phyloP scores from a whole-genome alignment of 495 filamentous ascomycete genomes.

The Elasticomyces elasticus region DNA sequence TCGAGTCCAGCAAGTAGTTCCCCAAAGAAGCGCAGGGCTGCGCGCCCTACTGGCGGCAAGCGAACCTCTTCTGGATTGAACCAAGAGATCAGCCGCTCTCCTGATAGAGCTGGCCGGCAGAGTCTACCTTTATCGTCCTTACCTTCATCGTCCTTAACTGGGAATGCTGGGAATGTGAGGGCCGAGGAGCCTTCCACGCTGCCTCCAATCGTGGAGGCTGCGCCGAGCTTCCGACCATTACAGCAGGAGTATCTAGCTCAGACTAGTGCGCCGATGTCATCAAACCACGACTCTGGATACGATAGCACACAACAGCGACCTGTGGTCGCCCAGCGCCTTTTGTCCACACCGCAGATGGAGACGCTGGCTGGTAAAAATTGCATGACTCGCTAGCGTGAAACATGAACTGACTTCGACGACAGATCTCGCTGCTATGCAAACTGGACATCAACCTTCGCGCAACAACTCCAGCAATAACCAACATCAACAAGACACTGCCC shows the following conservation, averaged over 20 bases:
- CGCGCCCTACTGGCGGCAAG: constrained; percentile 25
- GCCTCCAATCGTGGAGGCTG: constrained; percentile 18
- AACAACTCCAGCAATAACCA: constrained; percentile 36
- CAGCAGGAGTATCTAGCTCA: background rate
- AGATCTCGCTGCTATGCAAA: constrained; percentile 58
- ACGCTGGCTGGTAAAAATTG: constrained; percentile 46
- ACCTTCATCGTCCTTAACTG: no score
- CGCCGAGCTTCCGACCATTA: constrained; percentile 16
- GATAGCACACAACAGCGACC: constrained; percentile 14
- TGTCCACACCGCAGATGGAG: constrained; percentile 54
- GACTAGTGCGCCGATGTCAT: background rate
- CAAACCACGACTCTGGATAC: background rate
- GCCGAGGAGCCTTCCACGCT: no score
- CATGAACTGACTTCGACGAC: constrained; percentile 3
- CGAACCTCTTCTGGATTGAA: constrained; percentile 30
- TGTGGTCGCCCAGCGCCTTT: constrained; percentile 29
- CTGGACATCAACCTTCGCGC: constrained; percentile 45
- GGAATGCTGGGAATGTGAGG: no score
- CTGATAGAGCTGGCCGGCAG: constrained; percentile 4
- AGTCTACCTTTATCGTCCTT: no score
- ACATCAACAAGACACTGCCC: constrained; percentile 39
- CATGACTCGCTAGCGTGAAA: background rate
- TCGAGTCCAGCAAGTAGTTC: constrained; percentile 29
- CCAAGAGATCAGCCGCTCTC: constrained; percentile 34
- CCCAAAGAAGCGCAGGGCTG: constrained; percentile 20